These are phyloP conservation scores for Gracilaria caudata DNA, from an alignment of 23 red algal species.

Conservation along the genomic window DNA sequence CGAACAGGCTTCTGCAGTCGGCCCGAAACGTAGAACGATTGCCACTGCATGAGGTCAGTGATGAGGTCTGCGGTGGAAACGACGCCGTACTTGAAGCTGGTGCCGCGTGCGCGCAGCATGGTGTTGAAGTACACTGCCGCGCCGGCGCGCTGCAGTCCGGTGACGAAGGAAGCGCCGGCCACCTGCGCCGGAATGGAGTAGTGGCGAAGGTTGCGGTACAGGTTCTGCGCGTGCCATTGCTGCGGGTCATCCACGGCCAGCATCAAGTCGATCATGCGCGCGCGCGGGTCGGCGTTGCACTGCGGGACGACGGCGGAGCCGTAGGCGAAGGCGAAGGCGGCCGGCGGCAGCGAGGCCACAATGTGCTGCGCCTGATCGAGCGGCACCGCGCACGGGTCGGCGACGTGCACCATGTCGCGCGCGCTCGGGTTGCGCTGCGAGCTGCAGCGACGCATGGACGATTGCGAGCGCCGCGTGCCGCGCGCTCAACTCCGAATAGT, in stretches of 20 bases:
- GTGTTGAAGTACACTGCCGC: constrained; percentile 88
- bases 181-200: constrained; percentile 66
- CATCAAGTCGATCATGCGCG: constrained; percentile 81
- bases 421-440: no score
- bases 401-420: constrained; percentile 10
- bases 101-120: constrained; percentile 30
- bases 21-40: constrained; percentile 89
- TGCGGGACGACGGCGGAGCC: constrained; percentile 88
- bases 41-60: constrained; percentile 76
- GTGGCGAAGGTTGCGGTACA: constrained; percentile 75
- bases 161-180: constrained; percentile 39
- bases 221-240: constrained; percentile 82
- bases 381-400: not conserved
- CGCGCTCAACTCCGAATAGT: no score
- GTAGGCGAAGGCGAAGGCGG: constrained; percentile 83
- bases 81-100: constrained; percentile 92
- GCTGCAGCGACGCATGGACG: no score
- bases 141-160: constrained; percentile 74
- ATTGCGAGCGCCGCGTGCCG: no score
- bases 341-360: constrained; percentile 60
- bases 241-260: constrained; percentile 77
- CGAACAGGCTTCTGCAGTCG: constrained; percentile 92
- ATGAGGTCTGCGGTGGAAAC: constrained; percentile 58
- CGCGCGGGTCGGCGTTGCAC: constrained; percentile 30
- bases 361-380: constrained; percentile 51